Base-by-base conservation (phyloP, 371 early-diverging fungal species). In the Cladochytrium tenue region DNA sequence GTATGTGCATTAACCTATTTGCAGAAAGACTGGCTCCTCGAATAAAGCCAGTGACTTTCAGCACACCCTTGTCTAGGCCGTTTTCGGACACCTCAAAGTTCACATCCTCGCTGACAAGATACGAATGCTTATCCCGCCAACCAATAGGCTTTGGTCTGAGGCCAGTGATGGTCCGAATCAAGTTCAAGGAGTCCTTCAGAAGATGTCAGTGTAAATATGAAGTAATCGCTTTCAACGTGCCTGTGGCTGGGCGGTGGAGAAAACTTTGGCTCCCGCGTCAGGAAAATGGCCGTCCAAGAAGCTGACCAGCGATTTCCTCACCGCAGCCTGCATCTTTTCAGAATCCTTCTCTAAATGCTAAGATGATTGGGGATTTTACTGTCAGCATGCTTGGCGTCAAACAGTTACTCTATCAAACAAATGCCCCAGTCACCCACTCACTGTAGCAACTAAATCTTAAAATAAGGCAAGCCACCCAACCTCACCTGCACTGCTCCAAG, bases 121-220 rank as follows among this genome's bases (percentile, higher is more conserved):
- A 96, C 17, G 95, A 89, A 68, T 92, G 91, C 25, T 83, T 77
- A 64, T 95, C 95, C 60, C 98, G 87, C 96, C 97, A 96, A 17
- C 76, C 78, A 65, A 94, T 73, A 26, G 82, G 78, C 73, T 89
- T 91, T 51, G 95, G 94, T 36, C 86, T 74, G 66, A 91, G 91
- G 7, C 60, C 53, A 1, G 72, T 75, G 35, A 84, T 58, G 50
- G 67, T 53, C 26, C 80, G 63, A 28, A 74, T 32, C 27, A 66
- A 67, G 60, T 63, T 58, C 26, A 74, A 13, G 17, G 31, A 43
- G 50, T 84, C 86, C 28, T 74, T 55, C 3, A 79, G 70, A 20
- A 71, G 80, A 64, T 90, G 89, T 27, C 85, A 66, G 3, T 43
- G 7, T 43, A 7, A 55, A 55, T 13, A 25, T 25, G 55, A 7